A percentile compares a stretch with the other conserved stretches of the same genome.
Conservation (phyloP, 176 grass and related monocot species). For the Aegilops umbellulata region DNA sequence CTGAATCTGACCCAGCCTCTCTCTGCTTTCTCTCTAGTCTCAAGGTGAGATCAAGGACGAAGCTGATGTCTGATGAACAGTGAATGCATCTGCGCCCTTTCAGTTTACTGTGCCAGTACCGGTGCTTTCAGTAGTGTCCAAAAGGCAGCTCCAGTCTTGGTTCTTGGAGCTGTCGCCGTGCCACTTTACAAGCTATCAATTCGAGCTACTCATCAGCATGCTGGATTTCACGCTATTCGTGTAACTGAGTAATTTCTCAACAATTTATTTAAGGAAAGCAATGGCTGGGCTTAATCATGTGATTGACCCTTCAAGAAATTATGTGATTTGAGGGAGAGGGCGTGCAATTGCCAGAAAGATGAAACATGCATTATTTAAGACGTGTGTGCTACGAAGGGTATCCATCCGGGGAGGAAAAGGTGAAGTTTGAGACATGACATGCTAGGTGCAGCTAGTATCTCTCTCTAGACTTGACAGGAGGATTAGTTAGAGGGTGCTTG, state of each 20-base stretch:
- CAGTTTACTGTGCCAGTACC: conserved; percentile 39
- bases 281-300: conserved; percentile 2
- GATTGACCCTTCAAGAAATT: not conserved
- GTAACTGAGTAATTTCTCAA: not conserved
- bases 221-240: conserved; percentile 4
- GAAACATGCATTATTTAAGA: conserved; percentile 22
- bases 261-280: not conserved
- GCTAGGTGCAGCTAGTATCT: conserved; percentile 14
- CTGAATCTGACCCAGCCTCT: conserved; percentile 10
- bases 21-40: not conserved
- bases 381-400: not conserved
- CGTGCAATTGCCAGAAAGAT: conserved; percentile 28
- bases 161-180: conserved; percentile 18
- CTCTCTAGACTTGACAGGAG: not conserved
- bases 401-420: not conserved
- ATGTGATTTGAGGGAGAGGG: conserved; percentile 11
- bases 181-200: not conserved
- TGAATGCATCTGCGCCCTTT: conserved; percentile 38
- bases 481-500: too few species aligned
- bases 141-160: not conserved
- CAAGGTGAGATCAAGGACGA: conserved; percentile 3
- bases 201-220: not conserved
- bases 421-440: conserved; percentile 26
- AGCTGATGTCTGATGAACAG: conserved; percentile 23
- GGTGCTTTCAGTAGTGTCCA: conserved; percentile 1